Conservation (phyloP, 768 basidiomycete species). For the Rhizopogon vesiculosus region DNA sequence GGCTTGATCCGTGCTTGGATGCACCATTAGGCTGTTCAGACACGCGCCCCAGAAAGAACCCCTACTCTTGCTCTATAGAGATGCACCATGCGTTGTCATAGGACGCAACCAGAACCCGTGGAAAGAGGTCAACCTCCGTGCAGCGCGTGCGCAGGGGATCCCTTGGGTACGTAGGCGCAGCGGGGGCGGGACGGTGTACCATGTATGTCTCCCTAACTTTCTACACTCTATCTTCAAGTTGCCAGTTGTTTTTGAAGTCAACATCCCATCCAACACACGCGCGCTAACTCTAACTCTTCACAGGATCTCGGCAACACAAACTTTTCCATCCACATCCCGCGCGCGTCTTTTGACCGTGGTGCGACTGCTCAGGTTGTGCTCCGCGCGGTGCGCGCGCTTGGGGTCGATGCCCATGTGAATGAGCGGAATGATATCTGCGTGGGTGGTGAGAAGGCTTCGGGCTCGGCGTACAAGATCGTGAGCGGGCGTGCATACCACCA, state of each 20-base stretch:
- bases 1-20: slow-evolving; percentile 26
- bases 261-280: not conserved
- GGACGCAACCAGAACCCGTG: slow-evolving; percentile 98
- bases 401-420: slow-evolving; percentile 74
- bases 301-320: slow-evolving; percentile 98
- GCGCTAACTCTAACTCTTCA: not conserved
- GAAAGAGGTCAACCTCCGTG: slow-evolving; percentile 86
- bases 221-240: not conserved
- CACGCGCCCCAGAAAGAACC: slow-evolving; percentile 63
- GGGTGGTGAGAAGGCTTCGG: slow-evolving; percentile 86
- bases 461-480: slow-evolving; percentile 95
- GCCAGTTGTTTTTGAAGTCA: not conserved
- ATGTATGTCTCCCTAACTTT: slow-evolving; percentile 50
- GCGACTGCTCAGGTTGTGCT: slow-evolving; percentile 75
- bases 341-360: slow-evolving; percentile 73
- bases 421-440: slow-evolving; percentile 91
- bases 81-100: slow-evolving; percentile 86
- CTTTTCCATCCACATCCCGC: slow-evolving; percentile 89
- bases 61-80: slow-evolving; percentile 82
- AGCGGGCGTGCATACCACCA: slow-evolving; percentile 93
- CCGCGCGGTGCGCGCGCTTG: slow-evolving; percentile 71
- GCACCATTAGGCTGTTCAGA: slow-evolving; percentile 66
- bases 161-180: slow-evolving; percentile 83
- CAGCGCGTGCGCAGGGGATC: slow-evolving; percentile 47
- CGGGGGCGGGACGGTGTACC: slow-evolving; percentile 95